These are phyloP conservation scores for Aristolochia californica DNA, from an alignment of 164 flowering plant genomes.

Conservation along the genomic window DNA sequence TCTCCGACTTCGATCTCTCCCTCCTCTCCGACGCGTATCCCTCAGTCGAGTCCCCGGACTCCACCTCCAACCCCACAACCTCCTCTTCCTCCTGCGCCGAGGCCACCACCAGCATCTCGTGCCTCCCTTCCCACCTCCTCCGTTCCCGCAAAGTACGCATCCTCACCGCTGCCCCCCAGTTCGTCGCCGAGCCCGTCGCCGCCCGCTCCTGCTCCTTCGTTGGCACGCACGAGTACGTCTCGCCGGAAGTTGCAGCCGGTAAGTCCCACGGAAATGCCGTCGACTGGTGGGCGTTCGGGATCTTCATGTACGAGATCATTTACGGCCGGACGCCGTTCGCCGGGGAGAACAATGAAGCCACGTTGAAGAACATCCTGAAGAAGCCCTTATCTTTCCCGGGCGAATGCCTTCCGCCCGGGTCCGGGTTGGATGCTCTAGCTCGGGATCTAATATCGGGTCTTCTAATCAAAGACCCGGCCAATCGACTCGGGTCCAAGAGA, in stretches of 20 bases:
- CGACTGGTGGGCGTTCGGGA: constrained; percentile 93
- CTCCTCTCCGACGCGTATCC: constrained; percentile 57
- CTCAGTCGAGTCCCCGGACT: constrained; percentile 33
- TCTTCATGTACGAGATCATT: constrained; percentile 77
- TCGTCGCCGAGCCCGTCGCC: constrained; percentile 77
- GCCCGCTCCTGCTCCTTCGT: constrained; percentile 82
- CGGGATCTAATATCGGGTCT: constrained; percentile 48
- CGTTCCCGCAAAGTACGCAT: constrained; percentile 52
- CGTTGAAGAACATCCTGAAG: constrained; percentile 54
- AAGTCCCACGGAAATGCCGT: constrained; percentile 76
- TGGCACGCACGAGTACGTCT: constrained; percentile 91
- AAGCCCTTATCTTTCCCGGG: constrained; percentile 44
- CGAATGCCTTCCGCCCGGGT: constrained; percentile 10
- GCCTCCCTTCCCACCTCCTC: constrained; percentile 29
- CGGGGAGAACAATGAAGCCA: constrained; percentile 42
- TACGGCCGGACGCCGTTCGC: constrained; percentile 80
- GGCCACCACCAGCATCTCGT: constrained; percentile 23
- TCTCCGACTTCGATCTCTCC: constrained; percentile 81
- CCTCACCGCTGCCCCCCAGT: constrained; percentile 26
- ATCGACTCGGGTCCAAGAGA: constrained; percentile 53
- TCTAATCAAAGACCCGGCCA: constrained; percentile 52
- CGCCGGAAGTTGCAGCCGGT: constrained; percentile 81
- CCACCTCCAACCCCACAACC: constrained; percentile 9
- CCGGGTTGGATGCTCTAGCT: constrained; percentile 33
- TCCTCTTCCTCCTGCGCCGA: constrained; percentile 6